Percentiles rank a stretch among this genome's conserved stretches.
These are phyloP conservation scores for Calonectria hongkongensis DNA, from an alignment of 2,329 filamentous ascomycete genomes.

Conservation along the genomic window DNA sequence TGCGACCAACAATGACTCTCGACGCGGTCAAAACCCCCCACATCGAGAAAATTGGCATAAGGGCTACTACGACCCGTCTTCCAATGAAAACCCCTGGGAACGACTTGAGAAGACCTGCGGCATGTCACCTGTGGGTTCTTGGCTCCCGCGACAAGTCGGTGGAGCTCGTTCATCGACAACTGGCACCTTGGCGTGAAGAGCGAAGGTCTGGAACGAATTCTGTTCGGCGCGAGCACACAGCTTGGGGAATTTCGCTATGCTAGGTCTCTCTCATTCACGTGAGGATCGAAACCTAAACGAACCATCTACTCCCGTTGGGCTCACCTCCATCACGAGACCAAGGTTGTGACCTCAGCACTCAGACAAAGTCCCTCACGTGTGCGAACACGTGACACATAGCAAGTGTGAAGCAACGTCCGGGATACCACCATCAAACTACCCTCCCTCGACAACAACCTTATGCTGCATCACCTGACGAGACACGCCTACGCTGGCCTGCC, in stretches of 20 bases:
- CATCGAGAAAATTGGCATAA: conserved; percentile 72
- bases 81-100: conserved; percentile 84
- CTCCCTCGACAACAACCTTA: conserved; percentile 43
- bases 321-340: conserved; percentile 20
- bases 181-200: conserved; percentile 43
- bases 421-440: conserved; percentile 34
- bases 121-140: conserved; percentile 66
- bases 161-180: conserved; percentile 28
- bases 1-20: conserved; percentile 37
- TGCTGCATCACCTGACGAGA: conserved; percentile 49
- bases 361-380: conserved; percentile 35
- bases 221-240: background rate
- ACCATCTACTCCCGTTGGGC: conserved; percentile 1
- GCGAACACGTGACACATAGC: conserved; percentile 43
- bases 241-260: background rate
- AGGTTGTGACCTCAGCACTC: conserved; percentile 7
- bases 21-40: conserved; percentile 41
- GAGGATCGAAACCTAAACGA: background rate
- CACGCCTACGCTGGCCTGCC: conserved; percentile 38
- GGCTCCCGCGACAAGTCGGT: conserved; percentile 59
- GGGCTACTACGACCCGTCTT: conserved; percentile 81
- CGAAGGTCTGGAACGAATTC: background rate
- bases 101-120: conserved; percentile 69
- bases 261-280: background rate
- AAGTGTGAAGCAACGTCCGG: conserved; percentile 48